Evolutionary conservation across 148 eudicot species (phyloP), one percentile per base, ranked within the genome.

Genomic region (Polygonum aviculare): DNA sequence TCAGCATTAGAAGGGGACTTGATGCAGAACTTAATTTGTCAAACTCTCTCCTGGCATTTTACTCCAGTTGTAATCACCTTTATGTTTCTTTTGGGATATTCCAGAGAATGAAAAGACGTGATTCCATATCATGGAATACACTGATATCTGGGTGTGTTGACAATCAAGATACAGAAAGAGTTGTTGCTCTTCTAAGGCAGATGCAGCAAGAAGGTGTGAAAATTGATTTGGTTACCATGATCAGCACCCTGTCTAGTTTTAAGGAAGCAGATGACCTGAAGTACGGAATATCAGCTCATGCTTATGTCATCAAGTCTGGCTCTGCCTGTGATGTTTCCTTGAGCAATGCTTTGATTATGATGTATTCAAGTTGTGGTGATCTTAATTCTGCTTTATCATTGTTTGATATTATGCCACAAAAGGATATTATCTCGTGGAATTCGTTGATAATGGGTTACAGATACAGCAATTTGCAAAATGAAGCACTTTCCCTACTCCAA

Each of bases 101-200:
- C 50, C 57, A 71, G 51, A 77, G 38, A 59, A 85, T 89, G 89
- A 78, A 7, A 50, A 16, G 26, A n/a, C 87, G 72, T 75, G 81
- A 86, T 84, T 50, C 69, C n/a, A 33, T 88, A 67, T 84, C 97
- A 31, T 91, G 93, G 91, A 91, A 91, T 78, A 91, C 89, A 2
- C 69, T 91, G 83, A 84, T 91, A 78, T 86, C 93, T 31, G 88
- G 89, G 67, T 91, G 86, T 75, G 79, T 82, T 47, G 76, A 82
- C 75, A 77, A 77, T 78, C 86, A 88, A 69, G 88, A 89, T 59
- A 55, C 59, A 40, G 44, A 48, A 60, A 75, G 16, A 33, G 88
- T 87, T 18, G 73, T 69, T 71, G 7, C 39, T 16, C 77, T 84
- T 71, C 76, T 89, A 74, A 45, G 73, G 49, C 82, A 81, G 67